Conservation (phyloP, 73 alveolate species). For the Blepharisma japonicum region DNA sequence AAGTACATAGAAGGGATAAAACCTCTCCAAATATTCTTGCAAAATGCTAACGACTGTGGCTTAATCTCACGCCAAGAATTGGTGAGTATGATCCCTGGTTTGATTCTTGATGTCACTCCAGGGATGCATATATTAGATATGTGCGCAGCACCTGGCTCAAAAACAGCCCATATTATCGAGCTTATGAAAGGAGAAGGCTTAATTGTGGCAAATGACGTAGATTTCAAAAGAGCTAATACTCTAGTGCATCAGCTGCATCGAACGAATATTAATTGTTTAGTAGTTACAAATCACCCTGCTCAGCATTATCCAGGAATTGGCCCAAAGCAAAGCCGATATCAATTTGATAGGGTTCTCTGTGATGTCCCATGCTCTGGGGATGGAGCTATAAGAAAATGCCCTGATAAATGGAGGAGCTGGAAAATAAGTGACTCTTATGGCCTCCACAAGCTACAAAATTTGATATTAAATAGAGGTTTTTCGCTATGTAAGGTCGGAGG, state of each 20-base stretch:
- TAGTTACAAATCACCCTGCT: constrained; percentile 87
- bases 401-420: constrained; percentile 96
- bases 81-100: constrained; percentile 97
- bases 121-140: constrained; percentile 77
- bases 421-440: constrained; percentile 56
- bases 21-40: constrained; percentile 65
- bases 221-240: constrained; percentile 87
- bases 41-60: constrained; percentile 84
- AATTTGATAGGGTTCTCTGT: constrained; percentile 89
- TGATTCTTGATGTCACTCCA: constrained; percentile 74
- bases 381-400: constrained; percentile 97
- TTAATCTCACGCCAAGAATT: constrained; percentile 90
- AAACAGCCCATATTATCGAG: constrained; percentile 94
- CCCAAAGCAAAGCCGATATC: background rate
- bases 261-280: constrained; percentile 71
- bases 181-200: constrained; percentile 28
- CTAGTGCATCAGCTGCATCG: constrained; percentile 90
- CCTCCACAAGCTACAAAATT: constrained; percentile 85
- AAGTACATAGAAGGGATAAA: constrained; percentile 76
- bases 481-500: constrained; percentile 91
- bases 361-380: constrained; percentile 99
- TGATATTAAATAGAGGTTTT: constrained; percentile 81
- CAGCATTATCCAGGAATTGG: constrained; percentile 79
- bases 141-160: constrained; percentile 99
- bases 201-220: constrained; percentile 94